Conservation (phyloP, 148 eudicot species). For the Mesembryanthemum crystallinum region DNA sequence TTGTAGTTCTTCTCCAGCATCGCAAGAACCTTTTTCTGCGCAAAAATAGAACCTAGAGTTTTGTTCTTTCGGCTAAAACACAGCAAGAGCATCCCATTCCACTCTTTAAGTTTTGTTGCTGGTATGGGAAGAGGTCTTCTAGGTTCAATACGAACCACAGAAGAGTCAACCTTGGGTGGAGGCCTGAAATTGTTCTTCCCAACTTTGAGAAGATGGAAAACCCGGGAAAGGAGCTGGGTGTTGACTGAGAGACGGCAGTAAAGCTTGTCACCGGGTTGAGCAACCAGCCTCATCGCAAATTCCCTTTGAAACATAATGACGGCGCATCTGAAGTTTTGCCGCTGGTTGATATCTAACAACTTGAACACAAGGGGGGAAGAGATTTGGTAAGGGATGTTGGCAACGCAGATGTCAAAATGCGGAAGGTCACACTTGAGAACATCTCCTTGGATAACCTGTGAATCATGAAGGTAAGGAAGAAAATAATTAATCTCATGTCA, state of each 20-base stretch:
- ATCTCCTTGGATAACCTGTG: slow-evolving; percentile 90
- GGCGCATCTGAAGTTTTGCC: slow-evolving; percentile 73
- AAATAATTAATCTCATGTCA: not conserved
- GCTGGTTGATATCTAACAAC: slow-evolving; percentile 49
- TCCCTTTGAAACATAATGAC: slow-evolving; percentile 92
- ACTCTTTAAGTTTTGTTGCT: slow-evolving; percentile 68
- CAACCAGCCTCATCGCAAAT: slow-evolving; percentile 92
- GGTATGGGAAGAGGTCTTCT: slow-evolving; percentile 70
- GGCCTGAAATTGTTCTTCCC: slow-evolving; percentile 91
- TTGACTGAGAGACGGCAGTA: slow-evolving; percentile 91
- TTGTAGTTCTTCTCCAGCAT: slow-evolving; percentile 82
- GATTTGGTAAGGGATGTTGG: slow-evolving; percentile 87
- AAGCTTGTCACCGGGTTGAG: slow-evolving; percentile 86
- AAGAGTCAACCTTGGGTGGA: slow-evolving; percentile 95
- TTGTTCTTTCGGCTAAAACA: slow-evolving; percentile 88
- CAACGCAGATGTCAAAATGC: slow-evolving; percentile 87
- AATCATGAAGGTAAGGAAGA: not conserved
- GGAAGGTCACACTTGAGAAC: slow-evolving; percentile 88
- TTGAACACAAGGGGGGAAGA: slow-evolving; percentile 92
- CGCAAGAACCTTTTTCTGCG: slow-evolving; percentile 59
- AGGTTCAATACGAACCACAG: slow-evolving; percentile 91
- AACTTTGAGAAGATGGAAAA: slow-evolving; percentile 76
- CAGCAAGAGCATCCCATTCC: slow-evolving; percentile 80
- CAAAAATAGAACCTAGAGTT: slow-evolving; percentile 75
- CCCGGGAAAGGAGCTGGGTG: slow-evolving; percentile 72